These are phyloP conservation scores for Angomonas ambiguus DNA, from an alignment of 208 protist genomes.

Conservation along the genomic window DNA sequence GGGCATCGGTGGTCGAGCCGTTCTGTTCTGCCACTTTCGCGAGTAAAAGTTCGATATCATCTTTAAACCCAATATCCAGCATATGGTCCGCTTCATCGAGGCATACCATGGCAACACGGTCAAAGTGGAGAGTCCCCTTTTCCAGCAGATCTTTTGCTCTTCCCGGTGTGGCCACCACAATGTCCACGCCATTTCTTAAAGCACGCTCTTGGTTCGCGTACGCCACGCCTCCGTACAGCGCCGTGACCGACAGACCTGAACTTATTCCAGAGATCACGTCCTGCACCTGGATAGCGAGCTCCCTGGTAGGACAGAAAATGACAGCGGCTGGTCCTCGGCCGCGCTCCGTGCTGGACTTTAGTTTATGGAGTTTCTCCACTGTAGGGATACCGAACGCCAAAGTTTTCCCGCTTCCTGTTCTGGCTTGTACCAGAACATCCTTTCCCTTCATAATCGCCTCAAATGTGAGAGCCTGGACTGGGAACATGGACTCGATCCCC, in stretches of 20 bases:
- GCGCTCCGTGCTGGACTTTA: conserved; percentile 17
- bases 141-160: conserved; percentile 98
- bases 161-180: conserved; percentile 98
- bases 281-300: conserved; percentile 97
- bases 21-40: conserved; percentile 86
- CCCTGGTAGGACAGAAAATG: conserved; percentile 97
- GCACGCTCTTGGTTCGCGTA: conserved; percentile 90
- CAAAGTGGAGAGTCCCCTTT: conserved; percentile 92
- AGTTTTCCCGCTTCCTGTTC: conserved; percentile 95
- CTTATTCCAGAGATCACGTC: conserved; percentile 67
- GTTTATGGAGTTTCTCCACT: conserved; percentile 68
- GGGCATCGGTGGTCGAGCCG: conserved; percentile 80
- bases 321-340: conserved; percentile 86
- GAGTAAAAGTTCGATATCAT: conserved; percentile 95
- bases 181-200: conserved; percentile 95
- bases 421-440: conserved; percentile 88
- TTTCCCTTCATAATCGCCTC: conserved; percentile 88
- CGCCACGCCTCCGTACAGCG: conserved; percentile 93
- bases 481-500: conserved; percentile 89
- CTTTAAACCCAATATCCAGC: conserved; percentile 97
- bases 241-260: conserved; percentile 90
- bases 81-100: conserved; percentile 99
- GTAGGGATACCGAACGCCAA: conserved; percentile 92
- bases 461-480: conserved; percentile 90
- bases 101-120: conserved; percentile 89